Percentiles rank a stretch among this genome's conserved stretches.
Evolutionary conservation across 148 eudicot species (phyloP).

Genomic region (Gaultheria prostrata): DNA sequence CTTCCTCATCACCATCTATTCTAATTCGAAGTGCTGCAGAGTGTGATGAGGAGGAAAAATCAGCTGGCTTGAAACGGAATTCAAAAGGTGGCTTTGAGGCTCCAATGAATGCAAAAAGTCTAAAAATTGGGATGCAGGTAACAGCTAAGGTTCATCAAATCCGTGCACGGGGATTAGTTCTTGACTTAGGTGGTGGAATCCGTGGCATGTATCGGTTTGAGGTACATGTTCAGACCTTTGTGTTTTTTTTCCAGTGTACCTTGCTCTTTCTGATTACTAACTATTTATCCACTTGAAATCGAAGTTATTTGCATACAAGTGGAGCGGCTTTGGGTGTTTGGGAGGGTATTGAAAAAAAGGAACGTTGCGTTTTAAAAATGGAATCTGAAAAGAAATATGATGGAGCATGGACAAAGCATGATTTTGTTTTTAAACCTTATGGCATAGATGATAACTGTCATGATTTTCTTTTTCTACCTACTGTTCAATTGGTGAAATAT

Average conservation of each 20-base stretch:
- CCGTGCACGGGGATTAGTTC: slow-evolving; percentile 85
- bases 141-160: slow-evolving; percentile 78
- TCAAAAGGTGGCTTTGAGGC: slow-evolving; percentile 26
- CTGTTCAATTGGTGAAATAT: background rate
- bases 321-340: background rate
- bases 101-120: slow-evolving; percentile 40
- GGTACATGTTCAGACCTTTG: slow-evolving; percentile 39
- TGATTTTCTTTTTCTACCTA: background rate
- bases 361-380: background rate
- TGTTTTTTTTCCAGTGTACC: background rate
- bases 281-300: background rate
- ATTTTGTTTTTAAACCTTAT: background rate
- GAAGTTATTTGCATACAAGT: background rate
- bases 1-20: slow-evolving; percentile 38
- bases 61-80: slow-evolving; percentile 31
- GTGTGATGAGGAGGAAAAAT: slow-evolving; percentile 64
- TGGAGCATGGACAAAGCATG: background rate
- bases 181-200: slow-evolving; percentile 77
- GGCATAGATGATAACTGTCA: background rate
- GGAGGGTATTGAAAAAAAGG: background rate
- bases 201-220: slow-evolving; percentile 87
- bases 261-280: background rate
- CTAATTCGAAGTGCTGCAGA: slow-evolving; percentile 66
- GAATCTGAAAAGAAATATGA: background rate
- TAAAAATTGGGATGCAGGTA: slow-evolving; percentile 59